Conservation (phyloP, 805 yeast genomes). For the Candida verbasci region DNA sequence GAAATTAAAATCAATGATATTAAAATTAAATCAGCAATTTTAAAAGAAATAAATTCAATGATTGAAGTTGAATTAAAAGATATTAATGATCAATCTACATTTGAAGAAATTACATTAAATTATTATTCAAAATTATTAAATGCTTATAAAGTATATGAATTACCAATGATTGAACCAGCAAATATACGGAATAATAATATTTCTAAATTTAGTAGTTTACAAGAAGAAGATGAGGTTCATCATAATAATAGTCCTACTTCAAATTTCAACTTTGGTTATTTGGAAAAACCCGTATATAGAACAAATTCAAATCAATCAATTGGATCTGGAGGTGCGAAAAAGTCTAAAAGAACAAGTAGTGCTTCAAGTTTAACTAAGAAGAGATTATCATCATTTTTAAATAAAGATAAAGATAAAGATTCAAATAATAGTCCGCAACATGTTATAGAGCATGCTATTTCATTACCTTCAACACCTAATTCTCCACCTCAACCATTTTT, state of each 20-base stretch:
- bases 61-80: slow-evolving; percentile 14
- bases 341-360: slow-evolving; percentile 2
- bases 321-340: too few relatives aligned
- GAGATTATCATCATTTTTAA: slow-evolving; percentile 4
- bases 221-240: slow-evolving; percentile 9
- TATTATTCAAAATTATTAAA: slow-evolving; percentile 28
- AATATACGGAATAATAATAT: neutral
- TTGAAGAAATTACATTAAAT: slow-evolving; percentile 23
- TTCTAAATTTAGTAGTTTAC: neutral
- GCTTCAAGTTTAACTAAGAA: slow-evolving; percentile 1
- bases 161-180: slow-evolving; percentile 9
- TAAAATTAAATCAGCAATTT: slow-evolving; percentile 26
- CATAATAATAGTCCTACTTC: neutral
- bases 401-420: too few relatives aligned
- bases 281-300: slow-evolving; percentile 3
- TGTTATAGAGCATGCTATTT: neutral
- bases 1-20: slow-evolving; percentile 26
- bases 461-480: slow-evolving; percentile 2
- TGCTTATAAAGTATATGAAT: slow-evolving; percentile 30
- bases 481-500: slow-evolving; percentile 4
- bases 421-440: neutral
- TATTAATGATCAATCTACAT: slow-evolving; percentile 3
- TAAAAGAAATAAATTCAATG: slow-evolving; percentile 29
- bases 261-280: slow-evolving; percentile 1
- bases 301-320: slow-evolving; percentile 6